phyloP scores from a whole-genome alignment of 352 stramenopile genomes.

The Phytophthora gonapodyides region DNA sequence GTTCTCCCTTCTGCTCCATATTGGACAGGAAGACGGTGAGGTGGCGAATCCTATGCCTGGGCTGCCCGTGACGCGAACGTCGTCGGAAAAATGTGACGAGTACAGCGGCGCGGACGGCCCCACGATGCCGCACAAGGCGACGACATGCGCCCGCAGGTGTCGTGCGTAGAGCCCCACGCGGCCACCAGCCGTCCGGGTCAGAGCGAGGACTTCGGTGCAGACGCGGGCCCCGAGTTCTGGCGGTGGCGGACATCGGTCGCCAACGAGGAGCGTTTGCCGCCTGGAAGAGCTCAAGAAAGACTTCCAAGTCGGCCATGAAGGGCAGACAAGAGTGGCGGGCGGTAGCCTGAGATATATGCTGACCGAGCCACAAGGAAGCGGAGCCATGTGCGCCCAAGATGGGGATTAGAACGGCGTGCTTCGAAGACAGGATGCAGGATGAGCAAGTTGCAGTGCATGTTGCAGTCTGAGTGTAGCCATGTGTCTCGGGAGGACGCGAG shows the following conservation, averaged over 20 bases:
- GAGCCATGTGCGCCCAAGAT: slow-evolving; percentile 16
- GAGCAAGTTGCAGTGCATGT: too few species aligned
- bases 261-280: too few species aligned
- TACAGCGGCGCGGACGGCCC: neutral
- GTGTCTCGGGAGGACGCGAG: slow-evolving; percentile 1
- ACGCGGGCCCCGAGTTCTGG: slow-evolving; percentile 14
- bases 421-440: too few species aligned
- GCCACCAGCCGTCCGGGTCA: slow-evolving; percentile 17
- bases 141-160: slow-evolving; percentile 5
- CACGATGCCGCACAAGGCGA: slow-evolving; percentile 12
- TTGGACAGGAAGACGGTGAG: neutral
- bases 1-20: too few species aligned
- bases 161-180: slow-evolving; percentile 13
- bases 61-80: slow-evolving; percentile 4
- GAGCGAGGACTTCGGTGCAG: slow-evolving; percentile 14
- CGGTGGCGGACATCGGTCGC: slow-evolving; percentile 1
- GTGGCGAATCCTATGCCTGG: neutral
- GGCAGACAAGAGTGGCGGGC: neutral
- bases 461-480: neutral
- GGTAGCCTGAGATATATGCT: slow-evolving; percentile 10
- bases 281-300: too few species aligned
- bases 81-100: slow-evolving; percentile 18
- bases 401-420: slow-evolving; percentile 7
- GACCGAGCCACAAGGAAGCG: slow-evolving; percentile 7
- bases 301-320: neutral